Base-by-base conservation (phyloP, 2,329 filamentous ascomycete genomes). In the Trichophyton equinum region DNA sequence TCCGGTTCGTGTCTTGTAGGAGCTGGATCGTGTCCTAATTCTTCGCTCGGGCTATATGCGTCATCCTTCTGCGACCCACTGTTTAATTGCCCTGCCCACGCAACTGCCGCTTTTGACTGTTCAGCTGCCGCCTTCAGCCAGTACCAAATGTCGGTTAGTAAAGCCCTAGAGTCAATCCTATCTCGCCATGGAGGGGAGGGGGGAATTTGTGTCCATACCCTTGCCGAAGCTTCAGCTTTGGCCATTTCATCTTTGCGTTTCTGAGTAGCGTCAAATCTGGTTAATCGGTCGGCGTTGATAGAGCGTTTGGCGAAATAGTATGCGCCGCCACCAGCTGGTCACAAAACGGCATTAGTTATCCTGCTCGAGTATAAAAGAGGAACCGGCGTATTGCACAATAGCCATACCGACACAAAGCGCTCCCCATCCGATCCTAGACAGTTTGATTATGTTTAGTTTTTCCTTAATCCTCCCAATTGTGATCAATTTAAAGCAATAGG, bases 221-320 rank as follows among this genome's bases (percentile, higher is more conserved):
- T 55, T 25, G 47, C 60, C 33, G 51, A 55, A 30, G 60, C 61
- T 49, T 66, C 64, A 46, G 30, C 53, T 46, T 58, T 62, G 22
- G 62, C 61, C 33, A 64, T 62, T 55, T 63, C 56, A 30, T 68
- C 61, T 61, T 73, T 71, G 15, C 68, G 73, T 53, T 67, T 70
- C 61, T 73, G 68, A 47, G 72, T 68, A 15, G 87, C 85, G 68
- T 87, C 82, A 66, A 87, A 83, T 69, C 89, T 84, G 63, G 83
- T 78, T 63, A 83, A 81, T 65, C 92, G 88, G 75, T 96, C 91
- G 67, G 88, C 88, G 72, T 96, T 96, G 81, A 99, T 95, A 74
- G 86, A 86, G 71, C 84, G 82, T 81, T 99, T 99, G 65, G 94
- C 94, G 73, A 96, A 96, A 79, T 89, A 91, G 80, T 97, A 99